Evolutionary conservation across 2,329 filamentous ascomycete species (phyloP).

Genomic region (Fusarium sp.): DNA sequence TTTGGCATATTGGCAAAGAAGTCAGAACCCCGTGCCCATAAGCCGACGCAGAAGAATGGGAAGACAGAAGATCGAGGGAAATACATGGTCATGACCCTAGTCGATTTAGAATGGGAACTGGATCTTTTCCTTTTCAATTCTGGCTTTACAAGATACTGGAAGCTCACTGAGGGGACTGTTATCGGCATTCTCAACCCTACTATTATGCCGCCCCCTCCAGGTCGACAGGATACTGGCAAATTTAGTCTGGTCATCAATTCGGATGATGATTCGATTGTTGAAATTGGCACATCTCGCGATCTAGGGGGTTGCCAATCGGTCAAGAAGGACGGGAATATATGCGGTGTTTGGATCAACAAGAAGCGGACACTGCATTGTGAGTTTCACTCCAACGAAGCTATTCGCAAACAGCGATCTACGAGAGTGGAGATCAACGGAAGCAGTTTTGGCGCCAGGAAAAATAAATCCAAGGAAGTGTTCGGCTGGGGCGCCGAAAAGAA

Average conservation of each 20-base stretch:
- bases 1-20: slow-evolving; percentile 91
- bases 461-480: slow-evolving; percentile 49
- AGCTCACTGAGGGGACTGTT: slow-evolving; percentile 89
- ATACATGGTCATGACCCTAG: slow-evolving; percentile 92
- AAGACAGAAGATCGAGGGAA: slow-evolving; percentile 75
- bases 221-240: slow-evolving; percentile 80
- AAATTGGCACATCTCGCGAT: slow-evolving; percentile 87
- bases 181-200: slow-evolving; percentile 92
- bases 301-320: slow-evolving; percentile 88
- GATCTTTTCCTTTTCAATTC: slow-evolving; percentile 93
- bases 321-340: slow-evolving; percentile 85
- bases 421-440: slow-evolving; percentile 86
- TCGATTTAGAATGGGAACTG: slow-evolving; percentile 89
- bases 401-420: slow-evolving; percentile 74
- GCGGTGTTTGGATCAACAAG: slow-evolving; percentile 87
- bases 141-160: slow-evolving; percentile 94
- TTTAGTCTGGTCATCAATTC: slow-evolving; percentile 90
- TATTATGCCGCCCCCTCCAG: slow-evolving; percentile 87
- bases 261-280: slow-evolving; percentile 88
- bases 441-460: slow-evolving; percentile 58
- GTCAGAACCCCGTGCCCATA: slow-evolving; percentile 79
- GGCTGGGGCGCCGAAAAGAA: slow-evolving; percentile 37
- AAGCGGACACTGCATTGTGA: slow-evolving; percentile 92
- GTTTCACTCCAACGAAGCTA: slow-evolving; percentile 86
- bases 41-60: slow-evolving; percentile 59